Evolutionary conservation across 2,329 filamentous ascomycete genomes (phyloP).

Genomic region (Fusarium mangiferae): DNA sequence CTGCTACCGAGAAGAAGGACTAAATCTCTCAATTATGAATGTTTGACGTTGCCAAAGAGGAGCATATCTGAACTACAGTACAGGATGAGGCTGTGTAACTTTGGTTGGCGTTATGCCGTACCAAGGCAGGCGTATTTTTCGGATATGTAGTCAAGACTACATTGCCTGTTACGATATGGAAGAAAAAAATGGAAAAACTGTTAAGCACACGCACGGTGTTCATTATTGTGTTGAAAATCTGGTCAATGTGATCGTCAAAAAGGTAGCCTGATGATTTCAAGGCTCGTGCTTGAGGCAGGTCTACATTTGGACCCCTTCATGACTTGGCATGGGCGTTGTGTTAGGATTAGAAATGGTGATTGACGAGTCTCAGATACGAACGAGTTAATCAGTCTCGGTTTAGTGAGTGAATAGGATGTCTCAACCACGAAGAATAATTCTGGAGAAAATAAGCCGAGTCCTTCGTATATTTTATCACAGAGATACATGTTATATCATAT

Average conservation of each 20-base stretch:
- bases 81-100: conserved; percentile 37
- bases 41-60: conserved; percentile 32
- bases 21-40: conserved; percentile 38
- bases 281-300: not conserved
- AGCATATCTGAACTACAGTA: conserved; percentile 35
- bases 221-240: not conserved
- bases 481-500: not conserved
- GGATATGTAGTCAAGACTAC: conserved; percentile 30
- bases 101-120: conserved; percentile 41
- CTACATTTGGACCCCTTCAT: not conserved
- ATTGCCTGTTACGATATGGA: conserved; percentile 38
- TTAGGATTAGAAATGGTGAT: not conserved
- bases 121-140: conserved; percentile 34
- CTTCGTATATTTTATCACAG: not conserved
- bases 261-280: not conserved
- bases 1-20: conserved; percentile 55
- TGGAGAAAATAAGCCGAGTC: not conserved
- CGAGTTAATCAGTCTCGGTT: not conserved
- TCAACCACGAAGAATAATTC: not conserved
- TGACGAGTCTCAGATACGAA: not conserved
- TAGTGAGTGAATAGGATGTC: not conserved
- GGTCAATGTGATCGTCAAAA: not conserved
- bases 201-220: conserved; percentile 23
- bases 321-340: not conserved
- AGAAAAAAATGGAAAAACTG: conserved; percentile 37